A percentile compares a stretch with the other conserved stretches of the same genome.
Conservation (phyloP, 352 stramenopile species). For the Pythium rishiriense region DNA sequence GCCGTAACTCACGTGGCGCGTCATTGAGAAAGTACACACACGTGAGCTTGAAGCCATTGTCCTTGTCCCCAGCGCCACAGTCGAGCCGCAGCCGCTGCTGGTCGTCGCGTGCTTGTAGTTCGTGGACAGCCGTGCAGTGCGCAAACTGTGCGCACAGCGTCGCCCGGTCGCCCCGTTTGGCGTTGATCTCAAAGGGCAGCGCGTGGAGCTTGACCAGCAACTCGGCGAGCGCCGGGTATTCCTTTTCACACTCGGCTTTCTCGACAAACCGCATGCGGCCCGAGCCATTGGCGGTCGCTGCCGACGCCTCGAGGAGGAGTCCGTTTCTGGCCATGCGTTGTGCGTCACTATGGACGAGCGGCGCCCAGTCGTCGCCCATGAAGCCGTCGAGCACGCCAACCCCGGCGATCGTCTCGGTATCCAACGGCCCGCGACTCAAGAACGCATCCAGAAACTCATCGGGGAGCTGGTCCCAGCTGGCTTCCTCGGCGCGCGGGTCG, state of each 20-base stretch:
- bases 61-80: constrained; percentile 61
- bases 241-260: constrained; percentile 43
- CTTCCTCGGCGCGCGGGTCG: constrained; percentile 53
- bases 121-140: constrained; percentile 57
- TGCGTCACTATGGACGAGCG: constrained; percentile 66
- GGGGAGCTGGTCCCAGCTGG: constrained; percentile 63
- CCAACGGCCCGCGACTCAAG: constrained; percentile 11
- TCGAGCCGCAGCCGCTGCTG: constrained; percentile 62
- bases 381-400: constrained; percentile 68
- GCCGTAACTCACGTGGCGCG: constrained; percentile 16
- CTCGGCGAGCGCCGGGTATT: constrained; percentile 73
- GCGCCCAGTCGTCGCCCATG: constrained; percentile 78
- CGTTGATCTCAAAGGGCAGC: constrained; percentile 84
- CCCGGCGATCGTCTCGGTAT: constrained; percentile 23
- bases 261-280: constrained; percentile 69
- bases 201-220: constrained; percentile 74
- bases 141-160: constrained; percentile 72
- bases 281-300: not conserved
- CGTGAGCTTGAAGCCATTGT: constrained; percentile 80
- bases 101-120: constrained; percentile 38
- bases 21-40: constrained; percentile 65
- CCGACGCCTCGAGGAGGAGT: constrained; percentile 39
- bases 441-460: constrained; percentile 52
- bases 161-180: constrained; percentile 41
- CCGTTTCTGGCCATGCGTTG: constrained; percentile 58